These are phyloP conservation scores for Nitzschia palea DNA, from an alignment of 108 stramenopile genomes.

Conservation along the genomic window DNA sequence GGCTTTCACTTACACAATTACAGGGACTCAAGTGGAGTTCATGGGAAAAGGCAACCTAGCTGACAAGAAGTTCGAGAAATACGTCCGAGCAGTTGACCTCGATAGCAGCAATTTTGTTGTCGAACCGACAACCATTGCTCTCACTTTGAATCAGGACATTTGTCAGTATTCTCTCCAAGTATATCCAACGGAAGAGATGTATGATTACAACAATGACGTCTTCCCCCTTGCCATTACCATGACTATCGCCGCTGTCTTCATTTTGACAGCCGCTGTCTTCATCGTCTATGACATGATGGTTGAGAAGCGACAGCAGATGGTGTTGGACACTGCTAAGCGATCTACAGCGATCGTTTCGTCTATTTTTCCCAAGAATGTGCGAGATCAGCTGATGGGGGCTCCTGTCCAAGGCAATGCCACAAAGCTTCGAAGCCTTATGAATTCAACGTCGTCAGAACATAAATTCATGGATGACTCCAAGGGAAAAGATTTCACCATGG, in stretches of 20 bases:
- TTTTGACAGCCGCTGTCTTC: conserved; percentile 26
- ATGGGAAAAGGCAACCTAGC: conserved; percentile 51
- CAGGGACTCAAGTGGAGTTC: conserved; percentile 26
- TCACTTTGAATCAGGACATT: conserved; percentile 16
- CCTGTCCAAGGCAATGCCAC: conserved; percentile 5
- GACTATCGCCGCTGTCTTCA: conserved; percentile 18
- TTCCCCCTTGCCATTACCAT: conserved; percentile 9
- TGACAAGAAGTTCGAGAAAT: conserved; percentile 33
- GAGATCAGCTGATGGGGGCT: conserved; percentile 25
- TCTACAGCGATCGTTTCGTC: conserved; percentile 32
- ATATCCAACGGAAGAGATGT: conserved; percentile 18
- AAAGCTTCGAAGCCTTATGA: not conserved
- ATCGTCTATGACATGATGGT: conserved; percentile 33
- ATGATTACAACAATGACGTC: conserved; percentile 7
- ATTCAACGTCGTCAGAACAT: no score
- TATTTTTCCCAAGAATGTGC: conserved; percentile 35
- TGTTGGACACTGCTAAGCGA: conserved; percentile 20
- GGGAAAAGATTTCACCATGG: not conserved
- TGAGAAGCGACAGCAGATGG: conserved; percentile 29
- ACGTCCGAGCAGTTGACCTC: not conserved
- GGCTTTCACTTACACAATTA: conserved; percentile 37
- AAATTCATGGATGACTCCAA: no score
- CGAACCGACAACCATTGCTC: not conserved
- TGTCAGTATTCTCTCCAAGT: conserved; percentile 16
- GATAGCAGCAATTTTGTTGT: not conserved